Base-by-base conservation (phyloP, 2,329 filamentous ascomycete genomes). In the Alternaria conjuncta region DNA sequence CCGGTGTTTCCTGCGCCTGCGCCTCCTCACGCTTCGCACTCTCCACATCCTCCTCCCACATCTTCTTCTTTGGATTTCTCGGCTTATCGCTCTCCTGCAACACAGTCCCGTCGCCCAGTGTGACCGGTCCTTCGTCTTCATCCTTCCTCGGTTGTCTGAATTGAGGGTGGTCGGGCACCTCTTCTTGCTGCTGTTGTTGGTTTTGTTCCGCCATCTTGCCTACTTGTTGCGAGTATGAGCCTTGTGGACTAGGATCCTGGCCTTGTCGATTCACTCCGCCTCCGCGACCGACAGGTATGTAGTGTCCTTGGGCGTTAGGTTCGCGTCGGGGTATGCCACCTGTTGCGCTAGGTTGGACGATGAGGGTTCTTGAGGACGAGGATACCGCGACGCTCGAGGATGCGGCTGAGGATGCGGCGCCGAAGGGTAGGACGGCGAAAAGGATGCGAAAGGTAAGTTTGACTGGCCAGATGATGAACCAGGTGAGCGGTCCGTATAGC, bases 401-500 rank as follows among this genome's bases (percentile, higher is more conserved):
- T 26, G 55, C 65, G 15, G 71, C 67, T 20, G 70, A 65, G 18
- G 72, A 72, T 13, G 71, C 66, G 10, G 75, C 58, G 11, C 87
- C 84, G 13, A 89, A 80, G 82, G 84, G 30, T 84, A 91, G 80
- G 3, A 89, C 81, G 15, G 85, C 84, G 62, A 89, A 83, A 13
- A 86, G 78, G 56, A 87, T 78, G 26, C 86, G 88, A 73, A 90
- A 90, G 11, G 90, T 67, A 20, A 92, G 78, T 72, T 89, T 89
- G n/a, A 95, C 71, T 2, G 95, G 95, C 61, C 96, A 83, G 87
- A 92, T 95, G 23, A 97, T 80, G 21, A 98, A 84, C 92, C 93
- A 96, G 90, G 92, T 96, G 61, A 93, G 80, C 2, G 96, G 96
- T 0, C 96, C 95, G 82, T 96, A 99, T 8, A 99, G 76, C 44